Conservation (phyloP, 768 basidiomycete genomes). For the Lentinula sp. region DNA sequence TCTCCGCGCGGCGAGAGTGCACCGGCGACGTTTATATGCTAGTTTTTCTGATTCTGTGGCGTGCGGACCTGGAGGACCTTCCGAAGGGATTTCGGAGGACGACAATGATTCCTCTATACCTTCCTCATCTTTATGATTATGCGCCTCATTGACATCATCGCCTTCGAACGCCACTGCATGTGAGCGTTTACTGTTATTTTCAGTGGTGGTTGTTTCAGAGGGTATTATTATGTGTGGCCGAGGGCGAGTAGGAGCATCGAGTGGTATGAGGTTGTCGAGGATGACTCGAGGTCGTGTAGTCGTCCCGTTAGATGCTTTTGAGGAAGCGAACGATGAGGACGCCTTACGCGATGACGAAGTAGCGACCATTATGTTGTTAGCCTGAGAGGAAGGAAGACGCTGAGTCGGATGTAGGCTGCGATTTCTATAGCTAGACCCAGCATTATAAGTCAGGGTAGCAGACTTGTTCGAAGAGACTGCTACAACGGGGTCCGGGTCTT, state of each 20-base stretch:
- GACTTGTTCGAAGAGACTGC: neutral
- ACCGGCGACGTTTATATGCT: conserved; percentile 59
- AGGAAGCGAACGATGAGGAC: conserved; percentile 21
- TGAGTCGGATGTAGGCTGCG: neutral
- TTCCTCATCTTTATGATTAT: neutral
- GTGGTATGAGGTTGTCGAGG: conserved; percentile 57
- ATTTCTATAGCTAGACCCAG: neutral
- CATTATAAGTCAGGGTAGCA: neutral
- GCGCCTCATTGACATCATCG: neutral
- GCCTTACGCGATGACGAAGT: conserved; percentile 4
- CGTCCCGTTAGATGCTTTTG: conserved; percentile 12
- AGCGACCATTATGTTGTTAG: neutral
- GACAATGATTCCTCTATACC: no score
- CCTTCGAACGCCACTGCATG: conserved; percentile 24
- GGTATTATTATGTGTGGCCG: conserved; percentile 64
- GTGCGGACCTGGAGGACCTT: conserved; percentile 15
- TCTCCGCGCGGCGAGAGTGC: conserved; percentile 63
- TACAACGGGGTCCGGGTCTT: neutral
- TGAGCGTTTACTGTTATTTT: conserved; percentile 66
- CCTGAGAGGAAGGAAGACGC: neutral
- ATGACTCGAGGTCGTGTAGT: conserved; percentile 51
- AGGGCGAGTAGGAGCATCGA: conserved; percentile 74
- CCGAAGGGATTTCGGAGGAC: neutral
- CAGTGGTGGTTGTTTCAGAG: conserved; percentile 43
- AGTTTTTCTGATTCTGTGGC: conserved; percentile 46